Conservation (phyloP, 257 asterid species). For the Petunia secreta region DNA sequence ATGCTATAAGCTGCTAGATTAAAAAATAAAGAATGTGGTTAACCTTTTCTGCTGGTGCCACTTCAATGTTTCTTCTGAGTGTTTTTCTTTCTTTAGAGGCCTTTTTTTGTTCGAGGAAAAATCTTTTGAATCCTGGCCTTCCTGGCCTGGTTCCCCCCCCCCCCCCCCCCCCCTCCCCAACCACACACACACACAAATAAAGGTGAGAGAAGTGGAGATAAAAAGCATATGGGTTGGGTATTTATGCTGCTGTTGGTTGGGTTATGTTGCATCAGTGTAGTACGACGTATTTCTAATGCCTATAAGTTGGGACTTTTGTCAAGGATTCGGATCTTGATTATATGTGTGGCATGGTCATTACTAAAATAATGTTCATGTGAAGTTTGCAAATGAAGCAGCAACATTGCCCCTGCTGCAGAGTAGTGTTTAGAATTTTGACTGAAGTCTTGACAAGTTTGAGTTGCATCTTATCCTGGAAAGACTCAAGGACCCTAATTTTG, state of each 20-base stretch:
- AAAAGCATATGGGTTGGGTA: neutral
- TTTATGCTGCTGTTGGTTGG: slow-evolving; percentile 3
- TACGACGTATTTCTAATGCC: slow-evolving; percentile 5
- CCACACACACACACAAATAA: no score
- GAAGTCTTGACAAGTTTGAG: slow-evolving; percentile 15
- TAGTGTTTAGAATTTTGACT: neutral
- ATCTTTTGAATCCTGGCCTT: no score
- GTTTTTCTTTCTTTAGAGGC: no score
- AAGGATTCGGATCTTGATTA: slow-evolving; percentile 19
- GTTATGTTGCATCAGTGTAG: neutral
- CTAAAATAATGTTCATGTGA: slow-evolving; percentile 10
- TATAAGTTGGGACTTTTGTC: slow-evolving; percentile 10
- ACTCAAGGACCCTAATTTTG: neutral
- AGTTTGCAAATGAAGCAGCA: slow-evolving; percentile 10
- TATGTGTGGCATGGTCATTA: neutral
- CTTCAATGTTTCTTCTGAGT: neutral
- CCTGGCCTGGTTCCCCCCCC: no score
- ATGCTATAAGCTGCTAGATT: slow-evolving; percentile 19
- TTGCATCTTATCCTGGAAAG: slow-evolving; percentile 21
- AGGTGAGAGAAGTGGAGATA: no score
- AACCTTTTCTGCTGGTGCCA: neutral
- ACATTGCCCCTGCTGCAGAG: neutral
- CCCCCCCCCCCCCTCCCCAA: no score
- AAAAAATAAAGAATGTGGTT: slow-evolving; percentile 13
- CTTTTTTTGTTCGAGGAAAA: no score